Evolutionary conservation across 192 early-diverging fungal species (phyloP), one percentile per base, ranked within the genome.

Genomic region (Gonapodya prolifera): DNA sequence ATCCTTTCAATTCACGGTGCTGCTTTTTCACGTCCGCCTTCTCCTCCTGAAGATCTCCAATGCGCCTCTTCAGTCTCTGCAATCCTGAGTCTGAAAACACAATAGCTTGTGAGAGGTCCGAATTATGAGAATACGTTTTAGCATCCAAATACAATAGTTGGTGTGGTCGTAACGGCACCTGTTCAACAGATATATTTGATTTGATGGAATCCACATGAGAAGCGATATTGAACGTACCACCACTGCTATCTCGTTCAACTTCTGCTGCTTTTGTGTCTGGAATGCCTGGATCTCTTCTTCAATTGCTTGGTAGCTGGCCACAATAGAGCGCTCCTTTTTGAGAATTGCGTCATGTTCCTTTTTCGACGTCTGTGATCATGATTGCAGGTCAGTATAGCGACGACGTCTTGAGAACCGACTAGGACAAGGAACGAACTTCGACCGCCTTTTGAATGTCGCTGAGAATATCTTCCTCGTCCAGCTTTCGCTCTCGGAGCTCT

Each of bases 281-380:
- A 90, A 90, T 34, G 89, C 87, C 80, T 90, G 88, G 76, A 90
- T 90, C 81, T 90, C 89, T 45, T 70, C 70, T 74, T 90, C 89
- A 13, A 87, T 82, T 31, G 76, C 80, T 35, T 82, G 82, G 17
- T 89, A 79, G 1, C 81, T 82, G n/a, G 76, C 34, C 36, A 83
- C 83, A 70, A 89, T 89, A 70, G 85, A 83, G 76, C 87, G 87
- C 71, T 90, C 89, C 61, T 90, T 90, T 73, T 90, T 90, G 69
- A 88, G 61, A 31, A 89, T 77, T 1, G 83, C 75, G 69, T 90
- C 89, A 77, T 90, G 87, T 76, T 90, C 89, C 80, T 90, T 90
- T 78, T 90, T 90, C 18, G 88, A 78, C 0, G 78, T 75, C 87
- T 88, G 35, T 0, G 78, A 78, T 29, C 29, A 70, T 34, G 29